phyloP scores from a whole-genome alignment of 257 asterid species.

The Gentiana straminea region DNA sequence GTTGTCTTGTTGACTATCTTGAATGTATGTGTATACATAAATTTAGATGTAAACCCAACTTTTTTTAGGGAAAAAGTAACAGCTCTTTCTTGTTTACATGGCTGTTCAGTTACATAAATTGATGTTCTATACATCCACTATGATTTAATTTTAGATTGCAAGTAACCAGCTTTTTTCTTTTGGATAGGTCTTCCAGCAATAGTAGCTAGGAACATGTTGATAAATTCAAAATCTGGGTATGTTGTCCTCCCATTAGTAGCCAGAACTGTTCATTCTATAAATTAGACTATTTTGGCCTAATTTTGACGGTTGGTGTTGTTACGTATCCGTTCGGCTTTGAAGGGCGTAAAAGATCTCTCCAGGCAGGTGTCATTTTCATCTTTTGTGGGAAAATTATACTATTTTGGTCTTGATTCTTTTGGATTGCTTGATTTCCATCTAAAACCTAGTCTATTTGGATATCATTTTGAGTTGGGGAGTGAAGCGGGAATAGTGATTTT shows the following conservation, averaged over 20 bases:
- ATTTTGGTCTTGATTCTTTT: too few relatives aligned
- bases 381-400: too few relatives aligned
- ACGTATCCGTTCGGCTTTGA: slow-evolving; percentile 96
- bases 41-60: too few relatives aligned
- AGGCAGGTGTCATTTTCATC: slow-evolving; percentile 43
- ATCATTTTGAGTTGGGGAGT: too few relatives aligned
- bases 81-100: background rate
- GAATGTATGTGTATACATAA: too few relatives aligned
- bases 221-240: slow-evolving; percentile 56
- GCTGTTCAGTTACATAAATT: background rate
- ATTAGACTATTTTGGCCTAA: too few relatives aligned
- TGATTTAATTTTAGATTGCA: background rate
- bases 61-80: too few relatives aligned
- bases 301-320: slow-evolving; percentile 94
- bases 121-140: background rate
- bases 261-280: slow-evolving; percentile 51
- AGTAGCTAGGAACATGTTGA: slow-evolving; percentile 88
- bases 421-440: too few relatives aligned
- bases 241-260: slow-evolving; percentile 85
- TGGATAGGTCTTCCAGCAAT: slow-evolving; percentile 78
- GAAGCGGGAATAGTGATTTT: too few relatives aligned
- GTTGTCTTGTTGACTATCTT: too few relatives aligned
- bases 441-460: too few relatives aligned
- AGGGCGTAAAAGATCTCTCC: slow-evolving; percentile 87
- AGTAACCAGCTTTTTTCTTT: slow-evolving; percentile 6